A percentile compares a stretch with the other conserved stretches of the same genome.
phyloP scores from a whole-genome alignment of 148 eudicot genomes.

The Rhododendron mucronatum region DNA sequence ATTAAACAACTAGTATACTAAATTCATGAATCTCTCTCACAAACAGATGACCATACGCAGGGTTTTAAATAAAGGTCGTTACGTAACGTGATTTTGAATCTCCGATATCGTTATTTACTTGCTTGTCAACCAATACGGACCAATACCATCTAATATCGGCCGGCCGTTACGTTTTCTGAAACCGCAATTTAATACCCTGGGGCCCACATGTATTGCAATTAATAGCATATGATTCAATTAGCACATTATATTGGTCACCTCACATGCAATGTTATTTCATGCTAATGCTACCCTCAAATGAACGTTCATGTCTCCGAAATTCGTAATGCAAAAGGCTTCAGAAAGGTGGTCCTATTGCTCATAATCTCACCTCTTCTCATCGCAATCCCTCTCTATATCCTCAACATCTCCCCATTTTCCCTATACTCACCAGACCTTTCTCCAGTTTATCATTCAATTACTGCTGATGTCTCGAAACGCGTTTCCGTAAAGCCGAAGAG shows the following conservation, averaged over 20 bases:
- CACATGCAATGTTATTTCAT: neutral
- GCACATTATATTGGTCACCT: neutral
- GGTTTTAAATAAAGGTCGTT: no score
- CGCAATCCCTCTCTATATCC: neutral
- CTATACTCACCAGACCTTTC: neutral
- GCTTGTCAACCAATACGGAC: no score
- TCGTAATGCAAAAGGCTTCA: slow-evolving; percentile 3
- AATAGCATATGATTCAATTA: neutral
- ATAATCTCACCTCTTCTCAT: slow-evolving; percentile 6
- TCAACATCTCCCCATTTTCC: neutral
- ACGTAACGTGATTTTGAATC: no score
- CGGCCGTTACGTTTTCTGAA: no score
- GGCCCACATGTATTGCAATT: neutral
- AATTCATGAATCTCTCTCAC: neutral
- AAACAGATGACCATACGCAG: neutral
- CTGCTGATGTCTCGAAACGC: neutral
- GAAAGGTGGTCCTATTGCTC: neutral
- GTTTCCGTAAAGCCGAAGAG: neutral
- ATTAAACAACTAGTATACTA: neutral
- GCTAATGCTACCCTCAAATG: neutral
- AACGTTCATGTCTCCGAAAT: neutral
- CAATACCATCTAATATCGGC: no score
- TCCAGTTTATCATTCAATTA: neutral
- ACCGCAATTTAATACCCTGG: no score
- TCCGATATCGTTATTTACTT: no score